These are phyloP conservation scores for Neurospora pannonica DNA, from an alignment of 495 filamentous ascomycete genomes.

Conservation along the genomic window DNA sequence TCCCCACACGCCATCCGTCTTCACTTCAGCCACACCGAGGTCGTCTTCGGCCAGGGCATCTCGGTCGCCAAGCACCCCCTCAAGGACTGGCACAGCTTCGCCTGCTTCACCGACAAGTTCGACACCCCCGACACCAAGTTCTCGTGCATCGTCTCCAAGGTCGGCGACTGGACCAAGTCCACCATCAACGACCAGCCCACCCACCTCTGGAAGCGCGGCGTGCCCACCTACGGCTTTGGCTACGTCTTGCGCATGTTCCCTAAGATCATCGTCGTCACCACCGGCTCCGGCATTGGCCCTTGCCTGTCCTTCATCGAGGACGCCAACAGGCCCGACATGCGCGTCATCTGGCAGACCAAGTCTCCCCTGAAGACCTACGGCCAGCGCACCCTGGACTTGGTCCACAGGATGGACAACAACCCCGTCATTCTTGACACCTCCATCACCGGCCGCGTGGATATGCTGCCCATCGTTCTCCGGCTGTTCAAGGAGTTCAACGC, in stretches of 20 bases:
- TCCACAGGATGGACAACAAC: constrained; percentile 26
- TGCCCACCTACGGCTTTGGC: constrained; percentile 50
- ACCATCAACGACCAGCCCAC: constrained; percentile 46
- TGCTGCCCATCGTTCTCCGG: constrained; percentile 43
- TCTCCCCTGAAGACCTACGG: constrained; percentile 37
- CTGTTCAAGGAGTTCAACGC: constrained; percentile 49
- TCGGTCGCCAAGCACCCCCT: constrained; percentile 48
- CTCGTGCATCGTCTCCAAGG: constrained; percentile 54
- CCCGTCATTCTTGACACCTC: constrained; percentile 39
- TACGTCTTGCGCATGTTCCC: constrained; percentile 53
- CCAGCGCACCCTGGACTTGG: constrained; percentile 28
- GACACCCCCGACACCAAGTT: constrained; percentile 33
- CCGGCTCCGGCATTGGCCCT: constrained; percentile 63
- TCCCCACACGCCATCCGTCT: constrained; percentile 61
- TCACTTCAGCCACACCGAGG: constrained; percentile 51
- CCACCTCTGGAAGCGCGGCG: constrained; percentile 42
- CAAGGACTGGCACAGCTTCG: constrained; percentile 74
- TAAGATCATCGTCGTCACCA: constrained; percentile 55
- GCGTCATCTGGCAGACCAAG: constrained; percentile 39
- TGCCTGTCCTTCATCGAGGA: constrained; percentile 35
- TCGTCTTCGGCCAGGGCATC: constrained; percentile 39
- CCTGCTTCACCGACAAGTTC: constrained; percentile 52
- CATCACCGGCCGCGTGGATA: constrained; percentile 26
- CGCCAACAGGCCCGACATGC: constrained; percentile 16
- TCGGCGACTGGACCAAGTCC: constrained; percentile 58